phyloP scores from a whole-genome alignment of 306 rosid species.

The Inga laurina region DNA sequence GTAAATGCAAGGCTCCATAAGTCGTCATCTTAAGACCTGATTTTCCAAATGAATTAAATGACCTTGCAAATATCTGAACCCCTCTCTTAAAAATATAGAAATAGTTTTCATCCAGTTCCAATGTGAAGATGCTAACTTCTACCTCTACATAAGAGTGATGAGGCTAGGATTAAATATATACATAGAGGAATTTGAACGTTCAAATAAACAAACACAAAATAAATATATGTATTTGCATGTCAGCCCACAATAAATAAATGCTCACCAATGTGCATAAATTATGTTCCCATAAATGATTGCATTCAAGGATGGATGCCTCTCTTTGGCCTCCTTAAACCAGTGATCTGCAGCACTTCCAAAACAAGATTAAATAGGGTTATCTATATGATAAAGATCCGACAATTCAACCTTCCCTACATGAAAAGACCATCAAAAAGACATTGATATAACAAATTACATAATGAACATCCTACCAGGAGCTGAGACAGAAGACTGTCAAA shows the following conservation, averaged over 20 bases:
- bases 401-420: conserved; percentile 16
- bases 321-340: conserved; percentile 93
- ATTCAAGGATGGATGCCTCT: conserved; percentile 67
- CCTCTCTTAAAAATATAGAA: neutral
- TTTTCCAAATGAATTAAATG: neutral
- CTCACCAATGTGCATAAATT: conserved; percentile 92
- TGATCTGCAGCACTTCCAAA: conserved; percentile 95
- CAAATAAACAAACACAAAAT: neutral
- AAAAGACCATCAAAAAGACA: conserved; percentile 23
- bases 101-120: neutral
- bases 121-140: neutral
- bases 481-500: neutral
- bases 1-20: neutral
- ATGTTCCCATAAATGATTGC: conserved; percentile 88
- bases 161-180: neutral
- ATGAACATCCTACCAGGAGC: conserved; percentile 19
- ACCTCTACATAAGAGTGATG: neutral
- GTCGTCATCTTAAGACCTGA: neutral
- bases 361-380: conserved; percentile 53
- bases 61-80: neutral
- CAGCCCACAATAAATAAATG: conserved; percentile 23
- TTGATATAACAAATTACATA: conserved; percentile 21
- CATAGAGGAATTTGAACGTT: neutral
- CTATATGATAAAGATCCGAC: conserved; percentile 25
- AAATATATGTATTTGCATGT: neutral